phyloP scores from a whole-genome alignment of 495 filamentous ascomycete species.

The Penicillium samsonianum region DNA sequence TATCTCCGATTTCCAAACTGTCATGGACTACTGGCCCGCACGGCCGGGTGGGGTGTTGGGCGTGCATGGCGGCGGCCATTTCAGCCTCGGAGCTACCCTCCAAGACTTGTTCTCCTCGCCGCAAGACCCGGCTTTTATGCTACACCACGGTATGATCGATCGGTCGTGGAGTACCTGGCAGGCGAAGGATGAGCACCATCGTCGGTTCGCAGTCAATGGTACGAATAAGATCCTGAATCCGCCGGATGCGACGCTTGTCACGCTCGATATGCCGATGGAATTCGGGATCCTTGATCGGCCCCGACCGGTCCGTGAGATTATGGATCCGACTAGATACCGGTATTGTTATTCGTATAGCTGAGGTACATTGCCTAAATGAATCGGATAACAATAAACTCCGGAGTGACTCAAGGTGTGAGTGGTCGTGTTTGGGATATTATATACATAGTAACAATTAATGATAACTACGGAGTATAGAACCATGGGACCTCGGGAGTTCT shows the following conservation, averaged over 20 bases:
- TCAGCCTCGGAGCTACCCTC: constrained; percentile 27
- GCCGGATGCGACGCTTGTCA: constrained; percentile 23
- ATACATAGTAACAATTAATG: no score
- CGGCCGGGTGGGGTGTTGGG: constrained; percentile 21
- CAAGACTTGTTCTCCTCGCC: constrained; percentile 35
- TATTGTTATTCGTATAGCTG: constrained; percentile 30
- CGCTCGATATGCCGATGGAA: constrained; percentile 29
- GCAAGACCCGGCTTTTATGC: constrained; percentile 57
- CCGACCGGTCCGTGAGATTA: constrained; percentile 28
- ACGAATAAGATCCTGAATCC: constrained; percentile 29
- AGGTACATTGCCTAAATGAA: background rate
- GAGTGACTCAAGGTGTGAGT: no score
- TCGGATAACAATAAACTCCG: background rate
- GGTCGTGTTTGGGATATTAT: no score
- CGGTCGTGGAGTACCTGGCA: constrained; percentile 62
- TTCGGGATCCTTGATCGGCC: constrained; percentile 31
- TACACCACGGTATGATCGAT: constrained; percentile 60
- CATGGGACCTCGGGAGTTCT: background rate
- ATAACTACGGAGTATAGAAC: background rate
- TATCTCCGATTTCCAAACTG: constrained; percentile 26
- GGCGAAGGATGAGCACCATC: constrained; percentile 16
- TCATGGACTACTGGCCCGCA: constrained; percentile 29
- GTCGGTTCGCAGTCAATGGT: constrained; percentile 30
- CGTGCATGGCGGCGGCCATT: constrained; percentile 33
- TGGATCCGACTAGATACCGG: constrained; percentile 20